Evolutionary conservation across 345 rosid genomes (phyloP).

Genomic region (Citrus mangshanensis): DNA sequence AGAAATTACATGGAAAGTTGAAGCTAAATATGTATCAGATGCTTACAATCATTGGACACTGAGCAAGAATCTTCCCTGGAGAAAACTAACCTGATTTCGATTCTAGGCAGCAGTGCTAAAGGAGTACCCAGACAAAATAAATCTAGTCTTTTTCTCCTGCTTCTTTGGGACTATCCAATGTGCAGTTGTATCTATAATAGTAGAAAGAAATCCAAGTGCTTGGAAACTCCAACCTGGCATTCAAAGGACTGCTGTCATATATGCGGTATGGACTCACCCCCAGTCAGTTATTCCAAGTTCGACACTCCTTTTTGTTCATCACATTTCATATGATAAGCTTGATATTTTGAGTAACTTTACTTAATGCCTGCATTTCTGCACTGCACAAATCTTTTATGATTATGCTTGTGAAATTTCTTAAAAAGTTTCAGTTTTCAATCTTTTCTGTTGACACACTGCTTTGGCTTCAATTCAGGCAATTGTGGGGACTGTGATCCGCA

Average conservation of each 20-base stretch:
- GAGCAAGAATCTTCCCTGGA: not conserved
- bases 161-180: conserved; percentile 19
- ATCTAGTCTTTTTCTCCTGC: conserved; percentile 15
- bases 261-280: not conserved
- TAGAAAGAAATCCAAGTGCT: conserved; percentile 8
- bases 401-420: not conserved
- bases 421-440: not conserved
- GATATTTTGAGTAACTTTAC: not conserved
- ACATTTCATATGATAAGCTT: not conserved
- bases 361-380: not conserved
- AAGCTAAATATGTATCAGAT: not conserved
- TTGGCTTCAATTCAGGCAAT: conserved; percentile 15
- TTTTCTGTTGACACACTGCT: not conserved
- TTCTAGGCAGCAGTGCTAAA: conserved; percentile 18
- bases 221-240: conserved; percentile 18
- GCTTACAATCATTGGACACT: not conserved
- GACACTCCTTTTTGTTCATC: not conserved
- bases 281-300: not conserved
- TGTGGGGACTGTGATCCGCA: conserved; percentile 24
- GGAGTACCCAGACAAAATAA: conserved; percentile 14
- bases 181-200: conserved; percentile 11
- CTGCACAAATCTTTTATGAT: not conserved
- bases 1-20: not conserved
- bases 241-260: conserved; percentile 3
- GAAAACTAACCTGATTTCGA: not conserved